Percentiles rank a stretch among this genome's conserved stretches.
Conservation (phyloP, 2,329 filamentous ascomycete species). For the Clonostachys byssicola region DNA sequence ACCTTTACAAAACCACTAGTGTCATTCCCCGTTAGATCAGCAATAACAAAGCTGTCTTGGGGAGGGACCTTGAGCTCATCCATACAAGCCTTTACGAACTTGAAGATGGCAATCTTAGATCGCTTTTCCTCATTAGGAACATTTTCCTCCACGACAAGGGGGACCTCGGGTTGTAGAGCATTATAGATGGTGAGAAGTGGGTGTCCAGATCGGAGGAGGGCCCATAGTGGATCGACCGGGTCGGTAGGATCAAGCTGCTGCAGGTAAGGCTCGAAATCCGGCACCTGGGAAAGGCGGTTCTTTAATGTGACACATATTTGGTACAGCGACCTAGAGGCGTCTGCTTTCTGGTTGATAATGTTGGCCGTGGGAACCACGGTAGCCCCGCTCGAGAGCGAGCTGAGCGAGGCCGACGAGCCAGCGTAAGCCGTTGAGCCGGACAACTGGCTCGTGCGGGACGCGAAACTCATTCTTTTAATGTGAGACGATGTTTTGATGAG, state of each 20-base stretch:
- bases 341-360: slow-evolving; percentile 95
- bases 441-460: slow-evolving; percentile 56
- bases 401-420: slow-evolving; percentile 47
- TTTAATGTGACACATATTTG: slow-evolving; percentile 89
- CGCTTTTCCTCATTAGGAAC: slow-evolving; percentile 63
- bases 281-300: slow-evolving; percentile 76
- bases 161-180: slow-evolving; percentile 66
- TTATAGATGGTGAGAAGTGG: slow-evolving; percentile 91
- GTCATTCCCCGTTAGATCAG: slow-evolving; percentile 87
- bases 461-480: slow-evolving; percentile 5
- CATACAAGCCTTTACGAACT: slow-evolving; percentile 87
- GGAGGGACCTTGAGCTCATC: slow-evolving; percentile 75
- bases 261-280: slow-evolving; percentile 74
- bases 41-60: slow-evolving; percentile 85
- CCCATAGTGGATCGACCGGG: slow-evolving; percentile 89
- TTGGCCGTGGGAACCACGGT: slow-evolving; percentile 68
- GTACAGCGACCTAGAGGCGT: slow-evolving; percentile 87
- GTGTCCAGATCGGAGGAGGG: slow-evolving; percentile 75
- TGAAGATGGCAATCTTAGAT: slow-evolving; percentile 84
- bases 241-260: slow-evolving; percentile 65
- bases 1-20: slow-evolving; percentile 97
- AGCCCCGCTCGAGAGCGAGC: slow-evolving; percentile 38
- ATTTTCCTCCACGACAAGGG: slow-evolving; percentile 58
- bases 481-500: not conserved
- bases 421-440: slow-evolving; percentile 56